Percentiles rank a stretch among this genome's conserved stretches.
Evolutionary conservation across 352 stramenopile genomes (phyloP).

Genomic region (Pythium sp.): DNA sequence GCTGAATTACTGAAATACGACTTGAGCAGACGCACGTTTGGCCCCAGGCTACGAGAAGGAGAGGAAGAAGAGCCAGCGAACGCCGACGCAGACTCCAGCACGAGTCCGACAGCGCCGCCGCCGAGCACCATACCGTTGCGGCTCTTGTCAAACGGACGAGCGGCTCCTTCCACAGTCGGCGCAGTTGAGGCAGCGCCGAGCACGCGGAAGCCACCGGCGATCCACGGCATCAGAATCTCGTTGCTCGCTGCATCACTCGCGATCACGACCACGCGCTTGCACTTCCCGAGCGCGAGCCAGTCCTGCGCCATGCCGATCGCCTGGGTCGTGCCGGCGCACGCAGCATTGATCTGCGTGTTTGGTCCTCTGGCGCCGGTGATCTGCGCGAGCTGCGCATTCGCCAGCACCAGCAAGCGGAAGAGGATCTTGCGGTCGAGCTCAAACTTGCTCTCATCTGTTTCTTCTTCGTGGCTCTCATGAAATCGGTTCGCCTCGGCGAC

Average conservation of each 20-base stretch:
- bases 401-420: conserved; percentile 94
- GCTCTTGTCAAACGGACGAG: conserved; percentile 91
- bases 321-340: conserved; percentile 93
- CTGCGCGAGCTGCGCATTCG: conserved; percentile 96
- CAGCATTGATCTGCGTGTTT: conserved; percentile 96
- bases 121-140: conserved; percentile 95
- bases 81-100: conserved; percentile 60
- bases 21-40: conserved; percentile 80
- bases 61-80: conserved; percentile 8
- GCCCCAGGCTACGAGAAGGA: conserved; percentile 3
- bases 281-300: conserved; percentile 91
- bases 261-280: conserved; percentile 93
- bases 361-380: conserved; percentile 91
- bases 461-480: conserved; percentile 20
- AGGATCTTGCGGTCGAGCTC: conserved; percentile 97
- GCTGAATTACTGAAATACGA: conserved; percentile 96
- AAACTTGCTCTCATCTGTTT: background rate
- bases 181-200: conserved; percentile 92
- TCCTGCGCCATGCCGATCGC: conserved; percentile 92
- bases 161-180: conserved; percentile 66
- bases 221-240: conserved; percentile 89
- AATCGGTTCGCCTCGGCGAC: conserved; percentile 90
- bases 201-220: conserved; percentile 93
- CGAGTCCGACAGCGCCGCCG: conserved; percentile 83
- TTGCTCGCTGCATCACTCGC: conserved; percentile 92